A percentile compares a stretch with the other conserved stretches of the same genome.
Conservation (phyloP, 2,329 filamentous ascomycete genomes). For the Fusarium sp. region DNA sequence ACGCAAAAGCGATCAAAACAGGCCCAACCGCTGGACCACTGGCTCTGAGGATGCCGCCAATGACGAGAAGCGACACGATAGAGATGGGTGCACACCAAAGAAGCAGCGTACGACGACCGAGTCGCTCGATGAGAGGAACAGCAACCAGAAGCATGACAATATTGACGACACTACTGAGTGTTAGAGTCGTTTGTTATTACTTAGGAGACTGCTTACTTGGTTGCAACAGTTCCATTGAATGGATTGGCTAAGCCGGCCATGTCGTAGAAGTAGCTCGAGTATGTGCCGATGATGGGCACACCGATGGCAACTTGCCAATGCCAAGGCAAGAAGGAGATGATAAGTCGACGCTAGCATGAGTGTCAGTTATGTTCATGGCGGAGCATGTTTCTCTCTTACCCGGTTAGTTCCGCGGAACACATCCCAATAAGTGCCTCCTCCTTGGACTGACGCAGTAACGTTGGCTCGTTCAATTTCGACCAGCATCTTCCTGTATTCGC, state of each 20-base stretch:
- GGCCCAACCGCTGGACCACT: not conserved
- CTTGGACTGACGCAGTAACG: not conserved
- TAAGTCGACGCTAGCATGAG: not conserved
- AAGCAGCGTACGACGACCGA: slow-evolving; percentile 4
- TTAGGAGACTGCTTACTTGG: not conserved
- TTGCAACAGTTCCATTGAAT: slow-evolving; percentile 11
- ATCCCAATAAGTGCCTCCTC: not conserved
- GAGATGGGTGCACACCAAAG: slow-evolving; percentile 3
- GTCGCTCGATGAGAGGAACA: slow-evolving; percentile 16
- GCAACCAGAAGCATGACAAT: slow-evolving; percentile 12
- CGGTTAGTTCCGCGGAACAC: not conserved
- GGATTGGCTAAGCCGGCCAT: no score
- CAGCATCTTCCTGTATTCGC: not conserved
- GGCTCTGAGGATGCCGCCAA: not conserved
- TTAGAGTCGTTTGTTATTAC: no score
- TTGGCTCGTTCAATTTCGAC: not conserved
- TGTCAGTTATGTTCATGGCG: not conserved
- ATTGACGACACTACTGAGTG: no score
- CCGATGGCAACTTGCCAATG: no score
- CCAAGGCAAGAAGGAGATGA: no score
- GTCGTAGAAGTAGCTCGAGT: no score
- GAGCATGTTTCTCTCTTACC: not conserved
- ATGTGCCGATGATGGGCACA: no score
- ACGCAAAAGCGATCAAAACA: not conserved
- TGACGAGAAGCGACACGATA: not conserved